Evolutionary conservation across 352 stramenopile species (phyloP), one percentile per base, ranked within the genome.

Genomic region (Phytopythium oedochilum): DNA sequence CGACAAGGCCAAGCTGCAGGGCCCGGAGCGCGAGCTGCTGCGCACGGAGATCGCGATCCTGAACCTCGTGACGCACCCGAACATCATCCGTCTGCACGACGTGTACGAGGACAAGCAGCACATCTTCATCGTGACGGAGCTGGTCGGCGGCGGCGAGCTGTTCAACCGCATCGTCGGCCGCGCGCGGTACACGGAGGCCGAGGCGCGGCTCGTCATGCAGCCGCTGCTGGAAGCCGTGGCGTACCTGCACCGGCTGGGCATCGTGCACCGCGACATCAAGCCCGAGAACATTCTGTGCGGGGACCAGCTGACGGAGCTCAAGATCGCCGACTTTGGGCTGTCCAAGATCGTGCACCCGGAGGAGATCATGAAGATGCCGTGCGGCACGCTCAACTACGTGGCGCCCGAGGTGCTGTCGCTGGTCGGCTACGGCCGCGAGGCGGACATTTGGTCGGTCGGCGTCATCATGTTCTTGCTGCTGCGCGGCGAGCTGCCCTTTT

Each of bases 41-140:
- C 84, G 91, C 23, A 97, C 87, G 0, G 93, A 98, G 66, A 97
- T 98, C 43, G 89, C 89, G 56, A 96, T 98, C 45, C 69, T 98
- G 49, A 96, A 96, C 57, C 82, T 98, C 32, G 93, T 98, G 29
- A 82, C 74, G 14, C 88, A 97, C 67, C 80, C 80, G 12, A 87
- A 96, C 61, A 95, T 97, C 56, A 92, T 97, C 29, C 72, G 63
- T 0, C 63, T 95, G 17, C 64, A 86, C 43, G 92, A 97, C 34
- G 85, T 97, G n/a, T 98, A 96, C 65, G 93, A 98, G 56, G 84
- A 89, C 55, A 82, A 87, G 28, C 83, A 94, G 65, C 75, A 93
- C 61, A 97, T 99, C 60, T 99, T 98, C 76, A 94, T 99, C 44
- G 96, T 99, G 28, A 98, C 98, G 68, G 97, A 99, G 68, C 78